phyloP scores from a whole-genome alignment of 2,329 filamentous ascomycete species.

The Colletotrichum tabaci region DNA sequence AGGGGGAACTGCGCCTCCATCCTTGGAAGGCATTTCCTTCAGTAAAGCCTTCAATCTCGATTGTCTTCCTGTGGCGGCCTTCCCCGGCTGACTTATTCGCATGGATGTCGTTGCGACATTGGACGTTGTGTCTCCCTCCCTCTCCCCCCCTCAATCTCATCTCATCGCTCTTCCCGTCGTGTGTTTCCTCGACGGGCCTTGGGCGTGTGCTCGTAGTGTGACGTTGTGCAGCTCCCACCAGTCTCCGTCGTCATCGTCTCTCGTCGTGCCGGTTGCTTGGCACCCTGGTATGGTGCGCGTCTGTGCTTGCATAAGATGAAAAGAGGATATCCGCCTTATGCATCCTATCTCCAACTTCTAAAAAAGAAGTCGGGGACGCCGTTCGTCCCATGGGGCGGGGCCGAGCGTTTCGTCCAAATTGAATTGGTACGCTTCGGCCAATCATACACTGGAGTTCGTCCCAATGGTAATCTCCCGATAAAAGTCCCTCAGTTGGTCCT shows the following conservation, averaged over 20 bases:
- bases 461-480: constrained; percentile 32
- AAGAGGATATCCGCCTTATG: not conserved
- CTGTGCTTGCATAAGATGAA: not conserved
- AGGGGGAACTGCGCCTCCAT: not conserved
- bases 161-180: constrained; percentile 1
- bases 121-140: not conserved
- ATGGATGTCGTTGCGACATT: not conserved
- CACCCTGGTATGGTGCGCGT: too few relatives aligned
- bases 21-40: not conserved
- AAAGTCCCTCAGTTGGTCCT: constrained; percentile 36
- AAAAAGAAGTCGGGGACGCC: constrained; percentile 20
- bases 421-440: constrained; percentile 4
- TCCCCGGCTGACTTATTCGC: not conserved
- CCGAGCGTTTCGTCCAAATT: constrained; percentile 38
- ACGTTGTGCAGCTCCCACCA: too few relatives aligned
- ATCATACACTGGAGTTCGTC: constrained; percentile 23
- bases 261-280: not conserved
- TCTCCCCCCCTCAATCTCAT: not conserved
- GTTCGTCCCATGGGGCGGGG: constrained; percentile 32
- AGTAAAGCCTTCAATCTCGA: not conserved
- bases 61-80: not conserved
- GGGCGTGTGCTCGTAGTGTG: too few relatives aligned
- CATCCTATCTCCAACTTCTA: not conserved
- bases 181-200: not conserved
- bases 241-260: not conserved